Percentiles rank a stretch among this genome's conserved stretches.
Conservation (phyloP, 2,329 filamentous ascomycete species). For the Phialophora expanda region DNA sequence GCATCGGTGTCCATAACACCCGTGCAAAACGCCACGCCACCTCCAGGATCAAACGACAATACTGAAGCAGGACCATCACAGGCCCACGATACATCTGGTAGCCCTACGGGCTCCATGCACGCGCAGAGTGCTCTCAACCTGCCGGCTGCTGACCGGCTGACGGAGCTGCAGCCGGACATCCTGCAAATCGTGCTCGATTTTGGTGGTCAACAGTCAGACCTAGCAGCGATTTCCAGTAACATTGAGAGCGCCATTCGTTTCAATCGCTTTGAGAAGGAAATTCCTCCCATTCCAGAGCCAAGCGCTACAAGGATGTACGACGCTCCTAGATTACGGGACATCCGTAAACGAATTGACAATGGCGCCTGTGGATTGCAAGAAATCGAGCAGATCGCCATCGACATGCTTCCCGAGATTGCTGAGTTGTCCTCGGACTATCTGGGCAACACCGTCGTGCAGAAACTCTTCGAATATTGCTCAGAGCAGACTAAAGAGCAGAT, state of each 20-base stretch:
- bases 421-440: slow-evolving; percentile 95
- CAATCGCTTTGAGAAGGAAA: slow-evolving; percentile 75
- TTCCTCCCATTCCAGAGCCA: slow-evolving; percentile 86
- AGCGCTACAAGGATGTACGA: slow-evolving; percentile 89
- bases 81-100: slow-evolving; percentile 42
- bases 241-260: slow-evolving; percentile 79
- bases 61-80: slow-evolving; percentile 35
- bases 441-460: slow-evolving; percentile 99
- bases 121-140: slow-evolving; percentile 29
- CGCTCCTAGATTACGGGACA: slow-evolving; percentile 91
- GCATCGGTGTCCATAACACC: slow-evolving; percentile 79
- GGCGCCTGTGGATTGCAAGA: slow-evolving; percentile 82
- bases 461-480: slow-evolving; percentile 95
- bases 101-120: slow-evolving; percentile 39
- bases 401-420: slow-evolving; percentile 95
- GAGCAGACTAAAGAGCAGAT: slow-evolving; percentile 89
- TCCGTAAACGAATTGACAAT: slow-evolving; percentile 97
- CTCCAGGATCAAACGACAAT: slow-evolving; percentile 66
- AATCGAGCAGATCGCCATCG: slow-evolving; percentile 87
- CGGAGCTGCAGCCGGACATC: slow-evolving; percentile 82
- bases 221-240: slow-evolving; percentile 70
- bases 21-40: slow-evolving; percentile 86
- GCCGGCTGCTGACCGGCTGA: slow-evolving; percentile 63
- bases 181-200: slow-evolving; percentile 85
- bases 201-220: slow-evolving; percentile 80